These are phyloP conservation scores for Aspergillus bertholletiae DNA, from an alignment of 495 filamentous ascomycete species.

Conservation along the genomic window DNA sequence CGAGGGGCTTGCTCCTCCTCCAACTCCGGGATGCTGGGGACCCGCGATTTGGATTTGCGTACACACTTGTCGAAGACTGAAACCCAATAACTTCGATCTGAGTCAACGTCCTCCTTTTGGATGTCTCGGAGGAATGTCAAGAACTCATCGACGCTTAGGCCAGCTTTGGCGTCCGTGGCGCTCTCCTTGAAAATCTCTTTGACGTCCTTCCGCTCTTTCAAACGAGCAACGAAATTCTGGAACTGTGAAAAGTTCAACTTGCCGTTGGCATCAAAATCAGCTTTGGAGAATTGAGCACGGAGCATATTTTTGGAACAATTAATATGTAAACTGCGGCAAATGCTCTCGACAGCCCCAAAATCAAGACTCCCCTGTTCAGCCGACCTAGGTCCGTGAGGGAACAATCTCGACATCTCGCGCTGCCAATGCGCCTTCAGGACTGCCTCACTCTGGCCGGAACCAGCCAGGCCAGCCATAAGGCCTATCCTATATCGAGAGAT, in stretches of 20 bases:
- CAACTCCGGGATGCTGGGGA: conserved; percentile 32
- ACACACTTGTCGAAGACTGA: conserved; percentile 70
- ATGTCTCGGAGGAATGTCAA: conserved; percentile 66
- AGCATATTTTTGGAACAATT: conserved; percentile 75
- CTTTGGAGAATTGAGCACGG: conserved; percentile 68
- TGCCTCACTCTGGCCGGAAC: conserved; percentile 68
- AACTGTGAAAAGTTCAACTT: conserved; percentile 75
- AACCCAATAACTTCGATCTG: conserved; percentile 63
- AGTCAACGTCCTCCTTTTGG: conserved; percentile 72
- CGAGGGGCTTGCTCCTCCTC: conserved; percentile 38
- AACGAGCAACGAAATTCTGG: conserved; percentile 69
- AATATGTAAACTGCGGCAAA: conserved; percentile 86
- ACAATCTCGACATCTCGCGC: conserved; percentile 74
- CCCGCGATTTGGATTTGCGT: conserved; percentile 57
- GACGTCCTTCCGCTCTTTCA: conserved; percentile 84
- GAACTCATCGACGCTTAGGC: conserved; percentile 70
- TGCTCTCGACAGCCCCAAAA: conserved; percentile 68
- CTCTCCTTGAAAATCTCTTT: conserved; percentile 60
- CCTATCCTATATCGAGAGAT: conserved; percentile 80
- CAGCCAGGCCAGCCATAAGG: conserved; percentile 81
- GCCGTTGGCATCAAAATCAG: conserved; percentile 58
- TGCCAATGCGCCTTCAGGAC: conserved; percentile 79
- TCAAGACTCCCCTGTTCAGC: conserved; percentile 68
- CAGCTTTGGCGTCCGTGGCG: conserved; percentile 48
- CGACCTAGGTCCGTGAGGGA: conserved; percentile 48